Evolutionary conservation across 2,329 filamentous ascomycete genomes (phyloP), one percentile per base, ranked within the genome.

Genomic region (Zymoseptoria tritici): DNA sequence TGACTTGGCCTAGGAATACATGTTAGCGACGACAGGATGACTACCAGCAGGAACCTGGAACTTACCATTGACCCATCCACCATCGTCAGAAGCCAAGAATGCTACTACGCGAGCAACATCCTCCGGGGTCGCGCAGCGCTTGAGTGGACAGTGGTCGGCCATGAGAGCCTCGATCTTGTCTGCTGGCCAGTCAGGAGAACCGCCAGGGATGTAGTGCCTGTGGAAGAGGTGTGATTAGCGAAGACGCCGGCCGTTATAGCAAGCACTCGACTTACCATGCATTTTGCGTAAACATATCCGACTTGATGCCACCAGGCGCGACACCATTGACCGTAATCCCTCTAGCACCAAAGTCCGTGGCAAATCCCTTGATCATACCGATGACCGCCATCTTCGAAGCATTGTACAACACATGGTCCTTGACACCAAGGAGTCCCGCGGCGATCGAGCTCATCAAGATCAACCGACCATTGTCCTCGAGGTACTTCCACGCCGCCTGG

Each of bases 381-480:
- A 89, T 87, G 60, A 89, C 84, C 26, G 87, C 86, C 73, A 86
- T 86, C 79, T 90, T 90, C 72, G 80, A 84, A 16, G 84, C 86
- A 63, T 86, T 86, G 77, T 90, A 90, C 19, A 90, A 79, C 4
- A 84, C 85, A 73, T 90, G 86, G 77, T 89, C 83, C 62, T 85
- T 85, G 59, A 89, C 84, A 56, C 86, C 85, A 46, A 85, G 79
- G 67, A 89, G 79, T 63, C 83, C 82, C 4, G 72, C 87, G 75
- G 86, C 87, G 73, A 90, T 90, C 60, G 83, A 87, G 29, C 82
- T 84, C 84, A 89, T 91, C 65, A 91, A 79, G 74, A 91, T 87
- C 67, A 92, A 82, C 52, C 88, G 81, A 31, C 89, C 89, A 59
- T 88, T 85, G 52, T 83, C 79, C 70, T 86, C 81, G 64, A 89